Conservation (phyloP, 257 asterid genomes). For the Capsicum pubescens region DNA sequence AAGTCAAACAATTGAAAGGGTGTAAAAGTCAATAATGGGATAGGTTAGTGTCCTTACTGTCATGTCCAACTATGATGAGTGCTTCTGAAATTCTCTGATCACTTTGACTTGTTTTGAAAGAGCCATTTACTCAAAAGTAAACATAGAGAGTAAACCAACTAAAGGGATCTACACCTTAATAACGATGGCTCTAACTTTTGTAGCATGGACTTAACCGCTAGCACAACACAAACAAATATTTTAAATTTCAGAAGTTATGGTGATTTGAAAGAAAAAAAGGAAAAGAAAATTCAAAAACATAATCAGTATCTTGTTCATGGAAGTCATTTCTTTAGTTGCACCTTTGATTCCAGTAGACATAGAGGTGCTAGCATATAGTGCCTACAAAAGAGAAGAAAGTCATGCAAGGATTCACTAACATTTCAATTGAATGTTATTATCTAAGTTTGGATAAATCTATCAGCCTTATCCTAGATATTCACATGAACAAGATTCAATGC, state of each 20-base stretch:
- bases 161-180: neutral
- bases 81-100: constrained; percentile 87
- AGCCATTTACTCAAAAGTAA: constrained; percentile 79
- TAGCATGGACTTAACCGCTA: neutral
- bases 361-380: constrained; percentile 89
- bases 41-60: constrained; percentile 49
- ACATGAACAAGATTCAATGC: no score
- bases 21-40: constrained; percentile 5
- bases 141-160: constrained; percentile 22
- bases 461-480: no score
- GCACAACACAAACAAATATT: neutral
- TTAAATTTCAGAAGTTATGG: neutral
- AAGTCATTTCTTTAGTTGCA: constrained; percentile 95
- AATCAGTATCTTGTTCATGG: constrained; percentile 85
- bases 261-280: neutral
- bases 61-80: constrained; percentile 82
- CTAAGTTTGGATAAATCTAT: no score
- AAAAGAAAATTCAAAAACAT: neutral
- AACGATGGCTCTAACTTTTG: neutral
- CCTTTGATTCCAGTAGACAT: constrained; percentile 98
- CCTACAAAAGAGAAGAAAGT: constrained; percentile 47
- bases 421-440: neutral
- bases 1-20: no score
- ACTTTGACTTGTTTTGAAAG: constrained; percentile 92
- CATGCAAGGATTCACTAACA: neutral